Evolutionary conservation across 768 basidiomycete genomes (phyloP), one percentile per base, ranked within the genome.

Genomic region (Auricularia cornea): DNA sequence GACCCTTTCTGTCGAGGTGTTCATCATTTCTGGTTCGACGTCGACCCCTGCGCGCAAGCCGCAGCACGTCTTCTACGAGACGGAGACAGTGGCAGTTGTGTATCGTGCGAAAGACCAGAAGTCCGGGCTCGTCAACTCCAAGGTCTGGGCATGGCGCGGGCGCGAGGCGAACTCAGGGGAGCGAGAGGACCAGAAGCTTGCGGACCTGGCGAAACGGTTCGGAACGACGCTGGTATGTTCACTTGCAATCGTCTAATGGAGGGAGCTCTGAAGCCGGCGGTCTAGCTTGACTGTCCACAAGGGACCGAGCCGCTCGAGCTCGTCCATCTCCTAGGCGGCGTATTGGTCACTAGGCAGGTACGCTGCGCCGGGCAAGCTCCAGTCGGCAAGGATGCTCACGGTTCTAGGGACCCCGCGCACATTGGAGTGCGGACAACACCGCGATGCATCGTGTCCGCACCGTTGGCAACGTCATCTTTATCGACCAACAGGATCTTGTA

Each of bases 371-470:
- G 18, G n/a, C 5, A 28, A 3, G 6, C 66, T 16, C 3, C 12
- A 40, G 32, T 38, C 18, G 38, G 29, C 41, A 38, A 20, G 33
- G 29, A 14, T 30, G 32, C 29, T 33, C 28, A 26, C 38, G 33
- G 26, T 10, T 41, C 33, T 62, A 92, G 86, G 91, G 91, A 23
- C 76, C 81, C 31, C 82, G 91, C 57, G 79, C 78, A 5, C 89
- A 86, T 69, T 93, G 92, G 92, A 82, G 84, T 12, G 71, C 82
- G 1, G 90, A 92, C 59, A 92, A 93, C 66, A 91, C 89, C 4
- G 79, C 89, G 1, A 91, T 94, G 89, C 90, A 92, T 64, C 75
- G 86, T 59, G 79, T 92, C 35, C 81, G 90, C 62, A 80, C 78
- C 1, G 68, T 71, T 8, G 69, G 75, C 20, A 82, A 81, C 2